Base-by-base conservation (phyloP, 2,329 filamentous ascomycete species). In the Claviceps digitariae region DNA sequence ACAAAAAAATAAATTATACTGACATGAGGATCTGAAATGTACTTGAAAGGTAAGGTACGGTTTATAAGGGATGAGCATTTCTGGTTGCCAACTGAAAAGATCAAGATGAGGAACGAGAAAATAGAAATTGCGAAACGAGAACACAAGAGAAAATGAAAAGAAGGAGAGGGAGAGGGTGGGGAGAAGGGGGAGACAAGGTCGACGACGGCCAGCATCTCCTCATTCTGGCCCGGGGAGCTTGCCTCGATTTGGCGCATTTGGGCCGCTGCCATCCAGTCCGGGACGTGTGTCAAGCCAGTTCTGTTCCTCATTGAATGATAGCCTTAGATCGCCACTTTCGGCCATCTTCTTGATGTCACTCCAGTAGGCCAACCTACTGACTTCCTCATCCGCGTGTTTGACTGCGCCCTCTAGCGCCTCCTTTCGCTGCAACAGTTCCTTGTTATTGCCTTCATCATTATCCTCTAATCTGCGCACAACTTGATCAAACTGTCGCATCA, bases 331-430 rank as follows among this genome's bases (percentile, higher is more conserved):
- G 34, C 77, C 77, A 12, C 67, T 69, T 57, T 75, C 73, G 0
- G 83, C 78, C 69, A 89, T 82, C 17, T 78, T 78, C 66, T 83
- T 87, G 57, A 88, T 80, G 63, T 95, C 87, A 63, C 86, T 90
- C 84, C 91, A 95, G 64, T 90, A 94, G 50, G 94, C 88, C 7
- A 95, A 72, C 55, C 78, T 83, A 54, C 83, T 83, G 50, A 95
- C 84, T 63, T 95, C 87, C 60, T 84, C 82, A 57, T 91, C 86
- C 2, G 88, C 89, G 48, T 87, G 84, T 56, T 83, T 76, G 13
- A 89, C 76, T 1, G 90, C 88, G 27, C 78, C 82, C 36, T 81
- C 76, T n/a, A 97, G 75, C 58, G 87, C 83, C 46, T 83, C 74
- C 51, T 82, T 81, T 53, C 80, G 75, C 52, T 65, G 63, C 49